phyloP scores from a whole-genome alignment of 2,329 filamentous ascomycete species.

The Neopestalotiopsis sp. region DNA sequence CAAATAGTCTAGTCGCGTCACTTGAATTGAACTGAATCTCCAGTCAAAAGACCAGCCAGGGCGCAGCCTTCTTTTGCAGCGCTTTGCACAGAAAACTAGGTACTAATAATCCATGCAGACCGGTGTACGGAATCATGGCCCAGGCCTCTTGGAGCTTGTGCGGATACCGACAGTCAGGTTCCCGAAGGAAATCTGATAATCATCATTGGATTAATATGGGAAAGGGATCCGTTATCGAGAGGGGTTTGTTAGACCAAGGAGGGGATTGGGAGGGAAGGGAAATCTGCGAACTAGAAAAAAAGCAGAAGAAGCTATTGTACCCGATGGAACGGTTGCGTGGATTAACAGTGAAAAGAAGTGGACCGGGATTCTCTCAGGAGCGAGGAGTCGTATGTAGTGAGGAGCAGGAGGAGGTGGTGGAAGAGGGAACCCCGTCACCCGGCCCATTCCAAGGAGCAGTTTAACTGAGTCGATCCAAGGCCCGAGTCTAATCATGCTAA shows the following conservation, averaged over 20 bases:
- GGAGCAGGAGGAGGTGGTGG: neutral
- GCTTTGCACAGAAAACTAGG: neutral
- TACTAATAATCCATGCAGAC: neutral
- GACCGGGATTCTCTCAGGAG: neutral
- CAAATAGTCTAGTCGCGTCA: neutral
- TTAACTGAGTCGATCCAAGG: neutral
- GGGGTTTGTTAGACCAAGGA: neutral
- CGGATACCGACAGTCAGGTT: conserved; percentile 1
- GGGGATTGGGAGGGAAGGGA: neutral
- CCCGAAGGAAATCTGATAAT: neutral
- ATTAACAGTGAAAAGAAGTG: neutral
- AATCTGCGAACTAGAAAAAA: neutral
- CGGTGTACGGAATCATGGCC: neutral
- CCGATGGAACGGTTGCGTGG: neutral
- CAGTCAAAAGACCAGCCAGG: neutral
- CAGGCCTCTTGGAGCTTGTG: neutral
- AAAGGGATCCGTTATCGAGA: neutral
- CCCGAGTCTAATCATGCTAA: neutral
- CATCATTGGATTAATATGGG: neutral
- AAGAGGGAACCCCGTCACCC: neutral
- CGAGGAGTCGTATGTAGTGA: no score
- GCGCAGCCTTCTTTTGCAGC: neutral
- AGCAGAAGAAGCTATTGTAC: neutral
- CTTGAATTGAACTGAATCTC: neutral
- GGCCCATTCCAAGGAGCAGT: neutral